Conservation (phyloP, 2,329 filamentous ascomycete genomes). For the Fusarium sp. region DNA sequence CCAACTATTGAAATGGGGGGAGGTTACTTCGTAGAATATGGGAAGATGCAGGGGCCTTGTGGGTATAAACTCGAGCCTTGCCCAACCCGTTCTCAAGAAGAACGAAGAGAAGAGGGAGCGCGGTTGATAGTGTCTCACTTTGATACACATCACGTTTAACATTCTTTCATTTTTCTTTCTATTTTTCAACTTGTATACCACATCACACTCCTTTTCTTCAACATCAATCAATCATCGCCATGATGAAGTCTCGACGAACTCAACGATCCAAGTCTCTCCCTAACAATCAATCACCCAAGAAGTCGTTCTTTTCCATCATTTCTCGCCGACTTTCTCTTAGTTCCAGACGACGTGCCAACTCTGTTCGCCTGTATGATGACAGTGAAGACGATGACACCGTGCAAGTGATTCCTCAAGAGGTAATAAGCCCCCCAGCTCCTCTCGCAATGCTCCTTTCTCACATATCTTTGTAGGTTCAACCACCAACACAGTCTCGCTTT, state of each 20-base stretch:
- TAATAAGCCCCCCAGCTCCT: not conserved
- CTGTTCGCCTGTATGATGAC: constrained; percentile 28
- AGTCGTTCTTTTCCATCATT: constrained; percentile 29
- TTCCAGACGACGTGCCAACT: constrained; percentile 9
- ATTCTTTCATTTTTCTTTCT: constrained; percentile 9
- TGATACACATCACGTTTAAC: constrained; percentile 18
- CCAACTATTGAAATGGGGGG: constrained; percentile 4
- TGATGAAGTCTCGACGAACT: constrained; percentile 29
- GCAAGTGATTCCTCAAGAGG: constrained; percentile 17
- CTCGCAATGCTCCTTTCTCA: not conserved
- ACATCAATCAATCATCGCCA: not conserved
- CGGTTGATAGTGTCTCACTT: constrained; percentile 14
- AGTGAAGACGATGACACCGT: constrained; percentile 19
- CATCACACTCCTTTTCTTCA: not conserved
- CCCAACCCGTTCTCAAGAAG: not conserved
- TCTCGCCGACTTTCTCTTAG: constrained; percentile 29
- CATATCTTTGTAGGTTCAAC: not conserved
- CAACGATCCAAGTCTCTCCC: constrained; percentile 34
- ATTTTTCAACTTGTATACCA: not conserved
- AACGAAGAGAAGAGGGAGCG: constrained; percentile 7
- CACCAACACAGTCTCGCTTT: constrained; percentile 20
- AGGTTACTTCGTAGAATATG: not conserved
- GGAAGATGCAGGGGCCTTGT: not conserved
- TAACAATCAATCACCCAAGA: constrained; percentile 7
- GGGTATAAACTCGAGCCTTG: constrained; percentile 30